Percentiles rank a stretch among this genome's conserved stretches.
phyloP scores from a whole-genome alignment of 2,329 filamentous ascomycete genomes.

The Hypoxylon sp. region DNA sequence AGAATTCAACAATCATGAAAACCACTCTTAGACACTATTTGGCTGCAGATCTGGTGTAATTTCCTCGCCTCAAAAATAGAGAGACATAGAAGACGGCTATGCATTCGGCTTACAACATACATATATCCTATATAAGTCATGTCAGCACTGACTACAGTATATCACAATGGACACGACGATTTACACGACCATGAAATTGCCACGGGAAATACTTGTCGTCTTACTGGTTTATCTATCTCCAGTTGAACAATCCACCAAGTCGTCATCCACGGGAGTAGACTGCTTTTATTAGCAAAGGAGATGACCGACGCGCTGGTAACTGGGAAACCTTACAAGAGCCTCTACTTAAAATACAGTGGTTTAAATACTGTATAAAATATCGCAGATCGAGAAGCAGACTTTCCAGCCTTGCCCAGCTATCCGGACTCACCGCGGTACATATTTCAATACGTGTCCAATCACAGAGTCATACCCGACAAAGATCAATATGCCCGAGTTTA shows the following conservation, averaged over 20 bases:
- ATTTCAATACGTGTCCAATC: slow-evolving; percentile 28
- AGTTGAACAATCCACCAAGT: slow-evolving; percentile 14
- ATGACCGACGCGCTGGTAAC: slow-evolving; percentile 42
- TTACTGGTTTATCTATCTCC: slow-evolving; percentile 17
- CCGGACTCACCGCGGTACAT: slow-evolving; percentile 37
- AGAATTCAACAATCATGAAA: slow-evolving; percentile 17
- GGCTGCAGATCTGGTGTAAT: slow-evolving; percentile 36
- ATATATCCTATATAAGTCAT: neutral
- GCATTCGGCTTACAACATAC: slow-evolving; percentile 22
- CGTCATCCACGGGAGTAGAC: slow-evolving; percentile 21
- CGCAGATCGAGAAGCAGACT: slow-evolving; percentile 25
- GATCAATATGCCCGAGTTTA: slow-evolving; percentile 11
- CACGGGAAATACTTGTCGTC: slow-evolving; percentile 4
- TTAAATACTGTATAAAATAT: slow-evolving; percentile 27
- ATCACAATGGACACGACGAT: neutral
- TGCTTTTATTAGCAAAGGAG: slow-evolving; percentile 36
- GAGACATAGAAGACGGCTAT: slow-evolving; percentile 7
- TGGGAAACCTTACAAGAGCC: slow-evolving; percentile 28
- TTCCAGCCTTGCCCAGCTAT: slow-evolving; percentile 36
- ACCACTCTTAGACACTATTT: slow-evolving; percentile 13
- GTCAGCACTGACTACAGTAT: slow-evolving; percentile 24
- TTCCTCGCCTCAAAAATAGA: slow-evolving; percentile 26
- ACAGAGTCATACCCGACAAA: slow-evolving; percentile 23
- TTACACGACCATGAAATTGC: slow-evolving; percentile 24
- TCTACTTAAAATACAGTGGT: slow-evolving; percentile 23